Evolutionary conservation across 2,329 filamentous ascomycete genomes (phyloP), one percentile per base, ranked within the genome.

Genomic region (Apiospora pterosperma): DNA sequence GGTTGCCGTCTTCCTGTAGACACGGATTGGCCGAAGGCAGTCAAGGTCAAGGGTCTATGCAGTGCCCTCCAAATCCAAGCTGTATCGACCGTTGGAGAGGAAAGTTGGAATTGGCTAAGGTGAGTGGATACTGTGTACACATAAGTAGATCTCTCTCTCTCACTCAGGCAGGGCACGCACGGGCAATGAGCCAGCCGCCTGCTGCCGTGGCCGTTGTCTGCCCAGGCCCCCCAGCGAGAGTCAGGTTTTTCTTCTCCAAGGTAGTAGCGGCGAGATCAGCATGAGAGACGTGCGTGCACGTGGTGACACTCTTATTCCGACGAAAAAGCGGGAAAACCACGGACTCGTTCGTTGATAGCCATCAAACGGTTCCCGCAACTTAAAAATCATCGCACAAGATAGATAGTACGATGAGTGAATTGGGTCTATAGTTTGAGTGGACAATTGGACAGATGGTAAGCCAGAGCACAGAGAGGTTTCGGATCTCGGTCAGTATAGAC

Each of bases 241-340:
- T 48, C 44, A 55, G 48, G 48, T 34, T 55, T 55, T 55, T 55
- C 48, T 34, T 55, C 16, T 34, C 28, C 12, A 34, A 34, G 16
- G 48, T 34, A 7, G 23, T 28, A 55, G 62, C 62, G 63, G 64
- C 59, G 61, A 65, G 62, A 62, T 60, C 64, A 60, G 55, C 38
- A 59, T 60, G 41, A 36, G 62, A 65, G 62, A 67, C 65, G 62
- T 65, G 64, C 63, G 55, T 61, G 44, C 48, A 10, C 28, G 19
- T 55, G 48, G 48, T 55, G 48, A 55, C 48, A 55, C 48, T 55
- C 48, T 55, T 25, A 34, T 55, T 55, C 28, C 28, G 25, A 31
- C 44, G 25, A 31, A 52, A 52, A 52, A 52, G 44, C 44, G 44
- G 44, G 44, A 52, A 52, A 52, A 55, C 16, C 48, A 55, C 48